Base-by-base conservation (phyloP, 148 eudicot genomes). In the Agrostemma githago region DNA sequence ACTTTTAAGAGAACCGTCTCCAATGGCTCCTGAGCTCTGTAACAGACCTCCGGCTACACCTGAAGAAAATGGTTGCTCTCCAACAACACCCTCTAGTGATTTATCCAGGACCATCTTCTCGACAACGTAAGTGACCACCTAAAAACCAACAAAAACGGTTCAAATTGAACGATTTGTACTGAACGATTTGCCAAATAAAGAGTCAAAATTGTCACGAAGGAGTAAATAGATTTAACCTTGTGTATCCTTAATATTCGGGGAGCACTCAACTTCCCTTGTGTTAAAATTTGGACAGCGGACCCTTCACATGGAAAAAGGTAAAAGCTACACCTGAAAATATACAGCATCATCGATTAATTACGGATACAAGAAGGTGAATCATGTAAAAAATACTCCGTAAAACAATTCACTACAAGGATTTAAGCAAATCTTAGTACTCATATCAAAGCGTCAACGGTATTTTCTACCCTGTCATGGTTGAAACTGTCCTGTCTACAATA, bases 221-320 rank as follows among this genome's bases (percentile, higher is more conserved):
- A 51, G 56, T 51, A 12, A 51, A 51, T 10, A 51, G 56, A 10
- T 51, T 51, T 3, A 78, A 96, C 99, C 85, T 96, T 90, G 43
- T 96, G 93, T 79, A 96, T 89, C 82, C 97, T 90, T 83, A 96
- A 80, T 79, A 96, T 96, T n/a, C 96, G 97, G 51, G 99, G 97
- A 43, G 99, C 99, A 78, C 97, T 96, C 78, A 96, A 78, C 85
- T 96, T 96, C 73, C 99, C 99, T 81, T 92, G 99, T 9, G 97
- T 92, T 42, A 84, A 84, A 77, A 92, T 92, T 84, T 92, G 97
- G 61, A 88, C 84, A 62, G 89, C 62, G 43, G 96, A 88, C 76
- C 97, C 99, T 83, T 96, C 97, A 66, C 80, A 88, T 76, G 99
- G 94, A 72, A 92, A 94, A 70, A 96, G 80, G 82, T 84, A 92